These are phyloP conservation scores for Pelargonium citronellum DNA, from an alignment of 441 rosid species.

Conservation along the genomic window DNA sequence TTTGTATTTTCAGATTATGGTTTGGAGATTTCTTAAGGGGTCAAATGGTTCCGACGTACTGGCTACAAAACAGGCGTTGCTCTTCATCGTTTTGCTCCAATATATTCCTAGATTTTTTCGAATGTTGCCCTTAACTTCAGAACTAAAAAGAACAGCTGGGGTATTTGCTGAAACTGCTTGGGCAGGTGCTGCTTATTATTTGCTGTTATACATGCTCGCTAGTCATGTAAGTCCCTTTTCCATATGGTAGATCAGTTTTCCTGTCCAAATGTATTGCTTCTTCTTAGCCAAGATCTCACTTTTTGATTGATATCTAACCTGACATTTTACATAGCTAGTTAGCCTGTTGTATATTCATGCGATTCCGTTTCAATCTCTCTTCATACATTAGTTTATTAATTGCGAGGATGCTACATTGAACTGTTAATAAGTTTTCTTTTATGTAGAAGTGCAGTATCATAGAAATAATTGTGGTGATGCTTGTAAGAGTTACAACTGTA, in stretches of 20 bases:
- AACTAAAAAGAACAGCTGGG: slow-evolving; percentile 89
- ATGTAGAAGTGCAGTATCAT: neutral
- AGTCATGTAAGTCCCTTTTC: slow-evolving; percentile 75
- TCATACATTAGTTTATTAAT: neutral
- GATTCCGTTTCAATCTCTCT: neutral
- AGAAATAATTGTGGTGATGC: neutral
- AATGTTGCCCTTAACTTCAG: slow-evolving; percentile 66
- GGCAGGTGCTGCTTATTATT: slow-evolving; percentile 96
- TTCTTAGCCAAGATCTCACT: slow-evolving; percentile 6
- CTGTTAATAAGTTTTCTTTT: neutral
- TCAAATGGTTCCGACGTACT: slow-evolving; percentile 72
- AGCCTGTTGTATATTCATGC: neutral
- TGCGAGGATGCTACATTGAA: neutral
- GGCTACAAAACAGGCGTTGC: slow-evolving; percentile 68
- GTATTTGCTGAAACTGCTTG: slow-evolving; percentile 95
- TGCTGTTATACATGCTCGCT: slow-evolving; percentile 89
- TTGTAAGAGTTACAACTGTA: neutral
- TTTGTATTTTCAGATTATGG: slow-evolving; percentile 53
- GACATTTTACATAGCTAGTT: slow-evolving; percentile 2
- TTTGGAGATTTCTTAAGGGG: slow-evolving; percentile 71
- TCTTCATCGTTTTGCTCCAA: slow-evolving; percentile 59
- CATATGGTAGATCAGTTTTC: slow-evolving; percentile 7
- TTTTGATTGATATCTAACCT: slow-evolving; percentile 5
- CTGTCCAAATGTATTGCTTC: slow-evolving; percentile 2
- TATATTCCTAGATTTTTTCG: slow-evolving; percentile 74